Base-by-base conservation (phyloP, 1,139 yeast genomes). In the Geotrichum europaeum region DNA sequence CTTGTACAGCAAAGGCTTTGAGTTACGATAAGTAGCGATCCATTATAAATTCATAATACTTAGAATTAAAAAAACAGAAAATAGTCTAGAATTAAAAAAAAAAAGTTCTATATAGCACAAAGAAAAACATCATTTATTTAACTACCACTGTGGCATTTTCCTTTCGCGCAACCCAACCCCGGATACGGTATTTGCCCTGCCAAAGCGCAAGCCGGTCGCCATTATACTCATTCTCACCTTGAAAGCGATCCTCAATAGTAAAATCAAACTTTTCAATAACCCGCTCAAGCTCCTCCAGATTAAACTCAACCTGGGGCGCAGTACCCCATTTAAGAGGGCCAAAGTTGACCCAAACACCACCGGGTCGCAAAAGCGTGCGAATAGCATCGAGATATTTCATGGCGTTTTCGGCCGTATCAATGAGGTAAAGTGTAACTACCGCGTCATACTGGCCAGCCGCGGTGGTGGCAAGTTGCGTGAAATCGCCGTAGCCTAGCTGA, bases 321-420 rank as follows among this genome's bases (percentile, higher is more conserved):
- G 90, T 84, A 0, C 97, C 97, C 74, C 90, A 90, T 72, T 90
- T 90, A 64, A 90, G 77, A 0, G 97, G 97, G 0, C 97, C 97
- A 22, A 84, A 79, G 70, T 90, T 90, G 64, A 90, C 84, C 97
- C 96, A 90, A 59, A 79, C 78, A 0, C 88, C 84, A 30, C 76
- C 77, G 3, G 74, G 74, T n/a, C 79, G 78, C 55, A 88, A 70
- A 15, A 74, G 68, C 59, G 80, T 80, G 10, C 62, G 56, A 47
- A 90, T 83, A 1, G 85, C 74, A 59, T 86, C 87, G 55, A 90
- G 72, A 70, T 90, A 90, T 49, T 84, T 86, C 65, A 90, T 78
- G 55, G 89, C 70, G 68, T 89, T 89, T 68, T 89, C 96, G 0
- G 97, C 96, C 0, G 97, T 90, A 70, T 90, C 97, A 28, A 90